These are phyloP conservation scores for Petunia secreta DNA, from an alignment of 257 asterid genomes.

Conservation along the genomic window DNA sequence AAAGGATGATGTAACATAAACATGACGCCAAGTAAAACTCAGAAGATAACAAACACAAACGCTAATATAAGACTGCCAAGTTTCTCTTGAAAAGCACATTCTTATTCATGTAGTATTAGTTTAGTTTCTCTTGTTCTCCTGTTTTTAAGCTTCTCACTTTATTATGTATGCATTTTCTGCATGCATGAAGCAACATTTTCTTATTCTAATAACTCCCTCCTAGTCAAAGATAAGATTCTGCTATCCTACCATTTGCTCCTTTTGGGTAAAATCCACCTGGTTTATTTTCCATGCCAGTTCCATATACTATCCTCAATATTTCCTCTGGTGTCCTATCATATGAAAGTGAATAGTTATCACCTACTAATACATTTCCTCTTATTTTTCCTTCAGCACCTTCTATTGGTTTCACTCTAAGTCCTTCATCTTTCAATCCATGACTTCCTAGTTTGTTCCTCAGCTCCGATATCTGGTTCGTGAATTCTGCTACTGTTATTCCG, in stretches of 20 bases:
- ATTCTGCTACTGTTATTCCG: constrained; percentile 52
- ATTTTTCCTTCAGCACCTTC: constrained; percentile 66
- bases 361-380: constrained; percentile 65
- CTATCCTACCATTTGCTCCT: constrained; percentile 72
- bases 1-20: too few species aligned
- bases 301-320: constrained; percentile 70
- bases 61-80: too few species aligned
- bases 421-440: constrained; percentile 73
- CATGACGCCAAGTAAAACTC: too few species aligned
- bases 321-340: constrained; percentile 70
- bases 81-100: too few species aligned
- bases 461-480: constrained; percentile 50
- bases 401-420: constrained; percentile 45
- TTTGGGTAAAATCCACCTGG: constrained; percentile 86
- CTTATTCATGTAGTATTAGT: too few species aligned
- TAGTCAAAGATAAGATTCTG: constrained; percentile 48
- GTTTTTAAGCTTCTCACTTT: neutral
- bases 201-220: neutral
- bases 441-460: constrained; percentile 61
- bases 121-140: too few species aligned
- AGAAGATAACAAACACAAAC: too few species aligned
- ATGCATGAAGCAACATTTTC: neutral
- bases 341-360: constrained; percentile 51
- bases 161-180: neutral
- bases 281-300: constrained; percentile 50